phyloP scores from a whole-genome alignment of 169 alveolate species.

The Eimeria acervulina region DNA sequence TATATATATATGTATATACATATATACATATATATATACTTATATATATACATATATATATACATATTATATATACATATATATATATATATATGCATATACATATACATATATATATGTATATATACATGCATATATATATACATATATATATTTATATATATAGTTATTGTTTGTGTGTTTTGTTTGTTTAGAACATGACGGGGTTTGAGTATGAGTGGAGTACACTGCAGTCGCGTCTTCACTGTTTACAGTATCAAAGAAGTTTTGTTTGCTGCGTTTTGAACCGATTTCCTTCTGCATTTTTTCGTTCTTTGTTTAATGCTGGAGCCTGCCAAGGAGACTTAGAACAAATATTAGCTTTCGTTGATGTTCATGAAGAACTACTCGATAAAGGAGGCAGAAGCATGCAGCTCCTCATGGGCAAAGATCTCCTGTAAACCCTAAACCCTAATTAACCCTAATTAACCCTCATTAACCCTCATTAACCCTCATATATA shows the following conservation, averaged over 20 bases:
- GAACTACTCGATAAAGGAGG: constrained; percentile 90
- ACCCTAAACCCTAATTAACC: constrained; percentile 1
- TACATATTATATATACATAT: too few species aligned
- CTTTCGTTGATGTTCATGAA: constrained; percentile 93
- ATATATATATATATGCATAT: too few species aligned
- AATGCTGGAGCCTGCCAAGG: constrained; percentile 84
- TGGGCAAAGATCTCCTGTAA: constrained; percentile 87
- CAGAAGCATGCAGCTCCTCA: constrained; percentile 86
- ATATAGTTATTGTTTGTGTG: too few species aligned
- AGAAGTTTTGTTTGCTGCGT: constrained; percentile 43
- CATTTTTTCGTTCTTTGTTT: constrained; percentile 78
- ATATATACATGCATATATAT: too few species aligned
- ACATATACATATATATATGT: too few species aligned
- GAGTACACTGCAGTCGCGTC: constrained; percentile 64
- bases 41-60: too few species aligned
- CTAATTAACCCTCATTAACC: background rate
- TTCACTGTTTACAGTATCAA: constrained; percentile 61
- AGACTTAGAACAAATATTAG: constrained; percentile 89
- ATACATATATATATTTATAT: too few species aligned
- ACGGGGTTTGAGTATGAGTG: constrained; percentile 76
- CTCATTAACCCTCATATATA: background rate
- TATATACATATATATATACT: too few species aligned
- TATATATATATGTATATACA: too few species aligned
- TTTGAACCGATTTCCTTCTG: constrained; percentile 39
- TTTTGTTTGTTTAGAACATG: background rate